phyloP scores from a whole-genome alignment of 805 yeast genomes.

The Kluyveromyces starmeri region DNA sequence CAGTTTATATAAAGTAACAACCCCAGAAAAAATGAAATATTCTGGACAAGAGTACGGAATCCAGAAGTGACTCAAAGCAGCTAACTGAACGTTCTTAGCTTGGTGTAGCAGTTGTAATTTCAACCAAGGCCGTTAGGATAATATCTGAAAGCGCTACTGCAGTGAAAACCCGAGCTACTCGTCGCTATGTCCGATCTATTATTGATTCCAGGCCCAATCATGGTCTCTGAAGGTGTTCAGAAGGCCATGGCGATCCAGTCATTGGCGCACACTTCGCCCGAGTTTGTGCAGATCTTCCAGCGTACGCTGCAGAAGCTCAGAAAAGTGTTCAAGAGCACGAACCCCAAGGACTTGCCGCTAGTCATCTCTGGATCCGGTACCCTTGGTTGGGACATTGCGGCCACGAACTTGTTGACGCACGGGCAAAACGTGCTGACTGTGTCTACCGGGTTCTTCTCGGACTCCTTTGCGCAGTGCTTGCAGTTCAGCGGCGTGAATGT shows the following conservation, averaged over 20 bases:
- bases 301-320: constrained; percentile 59
- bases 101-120: too few relatives aligned
- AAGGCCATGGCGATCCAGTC: constrained; percentile 76
- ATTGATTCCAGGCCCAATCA: constrained; percentile 82
- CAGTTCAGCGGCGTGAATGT: constrained; percentile 67
- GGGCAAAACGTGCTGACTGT: constrained; percentile 72
- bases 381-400: constrained; percentile 88
- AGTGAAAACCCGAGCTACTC: too few relatives aligned
- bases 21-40: too few relatives aligned
- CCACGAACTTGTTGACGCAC: constrained; percentile 57
- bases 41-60: too few relatives aligned
- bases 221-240: constrained; percentile 71
- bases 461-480: constrained; percentile 70
- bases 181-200: constrained; percentile 27
- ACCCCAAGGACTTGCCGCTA: constrained; percentile 55
- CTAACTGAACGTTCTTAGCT: too few relatives aligned
- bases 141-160: too few relatives aligned
- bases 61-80: too few relatives aligned
- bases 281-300: constrained; percentile 68
- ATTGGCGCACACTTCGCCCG: constrained; percentile 84
- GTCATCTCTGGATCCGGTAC: constrained; percentile 90
- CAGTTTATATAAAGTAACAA: not conserved
- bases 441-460: constrained; percentile 86
- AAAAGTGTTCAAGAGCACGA: constrained; percentile 61
- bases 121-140: too few relatives aligned